These are phyloP conservation scores for Aspergillus aculeatinus DNA, from an alignment of 2,329 filamentous ascomycete species.

Conservation along the genomic window DNA sequence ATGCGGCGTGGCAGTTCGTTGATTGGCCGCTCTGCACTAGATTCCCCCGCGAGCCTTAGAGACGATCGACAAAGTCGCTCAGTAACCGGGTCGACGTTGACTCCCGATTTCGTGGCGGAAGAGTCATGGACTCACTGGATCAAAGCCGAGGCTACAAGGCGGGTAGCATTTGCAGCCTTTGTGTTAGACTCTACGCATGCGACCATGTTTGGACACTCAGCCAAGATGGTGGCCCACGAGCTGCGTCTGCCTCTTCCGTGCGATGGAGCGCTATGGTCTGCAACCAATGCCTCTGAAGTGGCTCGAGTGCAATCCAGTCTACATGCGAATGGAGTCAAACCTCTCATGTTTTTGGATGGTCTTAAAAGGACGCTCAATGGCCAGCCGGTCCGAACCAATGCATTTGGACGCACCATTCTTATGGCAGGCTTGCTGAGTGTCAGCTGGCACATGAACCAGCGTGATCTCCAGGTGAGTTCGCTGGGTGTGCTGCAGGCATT, in stretches of 20 bases:
- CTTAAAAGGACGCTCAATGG: conserved; percentile 84
- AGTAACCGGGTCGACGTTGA: conserved; percentile 39
- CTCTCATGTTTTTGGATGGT: conserved; percentile 83
- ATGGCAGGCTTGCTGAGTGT: conserved; percentile 94
- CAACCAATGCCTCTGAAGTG: conserved; percentile 82
- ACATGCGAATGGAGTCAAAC: conserved; percentile 76
- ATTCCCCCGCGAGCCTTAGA: conserved; percentile 75
- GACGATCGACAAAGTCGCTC: conserved; percentile 54
- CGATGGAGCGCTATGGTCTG: conserved; percentile 89
- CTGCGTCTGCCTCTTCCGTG: conserved; percentile 89
- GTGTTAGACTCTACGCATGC: conserved; percentile 94
- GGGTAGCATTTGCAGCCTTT: conserved; percentile 90
- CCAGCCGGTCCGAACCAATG: conserved; percentile 84
- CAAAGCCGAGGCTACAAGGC: conserved; percentile 82
- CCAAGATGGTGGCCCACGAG: conserved; percentile 95
- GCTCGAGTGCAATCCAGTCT: conserved; percentile 78
- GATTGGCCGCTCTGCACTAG: conserved; percentile 78
- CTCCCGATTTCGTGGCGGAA: conserved; percentile 67
- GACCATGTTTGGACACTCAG: conserved; percentile 96
- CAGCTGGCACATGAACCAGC: conserved; percentile 96
- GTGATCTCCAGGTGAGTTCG: conserved; percentile 87
- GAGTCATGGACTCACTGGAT: conserved; percentile 98
- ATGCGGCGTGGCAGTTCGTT: conserved; percentile 93
- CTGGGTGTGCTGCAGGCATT: conserved; percentile 76
- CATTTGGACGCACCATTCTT: conserved; percentile 86